Evolutionary conservation across 2,329 filamentous ascomycete genomes (phyloP), one percentile per base, ranked within the genome.

Genomic region (Fusarium sulawesiense): DNA sequence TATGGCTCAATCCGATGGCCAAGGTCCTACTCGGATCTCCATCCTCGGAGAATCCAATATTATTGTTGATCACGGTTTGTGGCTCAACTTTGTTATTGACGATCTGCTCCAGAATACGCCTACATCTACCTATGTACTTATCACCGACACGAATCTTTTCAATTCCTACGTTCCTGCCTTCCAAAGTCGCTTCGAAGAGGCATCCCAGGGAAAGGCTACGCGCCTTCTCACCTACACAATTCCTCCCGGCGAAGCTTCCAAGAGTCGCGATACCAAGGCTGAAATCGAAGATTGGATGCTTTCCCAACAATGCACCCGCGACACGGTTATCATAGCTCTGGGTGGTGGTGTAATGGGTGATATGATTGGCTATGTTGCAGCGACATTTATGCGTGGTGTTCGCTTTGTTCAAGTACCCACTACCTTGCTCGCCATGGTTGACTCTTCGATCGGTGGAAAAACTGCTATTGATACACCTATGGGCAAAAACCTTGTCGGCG

Each of bases 271-370:
- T 79, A 98, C 94, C 55, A 98, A 98, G 82, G 94, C 92, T 47
- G 92, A 95, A 75, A 94, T 99, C 56, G 96, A 99, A 80, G 96
- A 99, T 81, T 99, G 96, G 96, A 91, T 99, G 88, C 86, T 98
- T 63, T 88, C 90, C 72, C 89, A 97, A 75, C 90, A 91, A 91
- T 99, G 96, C 83, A 97, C 94, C 27, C 88, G 96, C 73, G 96
- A 99, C 80, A 97, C 94, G 0, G 93, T 99, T 70, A 91, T 99
- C 63, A 93, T 99, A 78, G 96, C 96, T 25, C 87, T 99, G 12
- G 96, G 96, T 32, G 96, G 96, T 70, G 96, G 96, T 61, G 96
- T 99, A 66, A 98, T 99, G 80, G 96, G 96, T 32, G 96, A 99
- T 80, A 92, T 99, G 92, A 94, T 97, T 69, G 96, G 96, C 55